phyloP scores from a whole-genome alignment of 805 yeast species.

The Candida sonorensis region DNA sequence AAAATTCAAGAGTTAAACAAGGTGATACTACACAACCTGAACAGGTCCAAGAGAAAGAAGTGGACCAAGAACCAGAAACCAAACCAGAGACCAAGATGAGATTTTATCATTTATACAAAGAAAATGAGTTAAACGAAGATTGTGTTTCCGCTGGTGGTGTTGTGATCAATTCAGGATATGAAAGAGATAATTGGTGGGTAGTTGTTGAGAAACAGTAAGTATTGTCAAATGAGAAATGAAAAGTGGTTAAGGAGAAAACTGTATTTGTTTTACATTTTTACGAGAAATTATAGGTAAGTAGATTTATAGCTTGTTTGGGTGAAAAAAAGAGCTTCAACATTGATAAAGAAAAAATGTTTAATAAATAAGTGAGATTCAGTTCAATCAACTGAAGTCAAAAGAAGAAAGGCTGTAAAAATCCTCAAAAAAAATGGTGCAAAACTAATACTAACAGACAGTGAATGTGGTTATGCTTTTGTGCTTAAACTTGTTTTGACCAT shows the following conservation, averaged over 20 bases:
- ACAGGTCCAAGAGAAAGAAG: conserved; percentile 13
- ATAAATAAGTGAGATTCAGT: no score
- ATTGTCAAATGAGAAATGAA: not conserved
- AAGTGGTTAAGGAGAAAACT: not conserved
- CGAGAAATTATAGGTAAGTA: no score
- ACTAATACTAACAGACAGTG: no score
- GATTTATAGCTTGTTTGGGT: no score
- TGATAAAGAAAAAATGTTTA: no score
- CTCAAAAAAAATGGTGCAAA: no score
- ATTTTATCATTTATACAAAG: conserved; percentile 78
- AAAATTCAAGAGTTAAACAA: conserved; percentile 6
- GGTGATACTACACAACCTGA: conserved; percentile 17
- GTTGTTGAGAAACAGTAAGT: conserved; percentile 31
- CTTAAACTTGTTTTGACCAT: no score
- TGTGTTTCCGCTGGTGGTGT: conserved; percentile 64
- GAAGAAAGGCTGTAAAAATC: no score
- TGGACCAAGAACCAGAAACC: conserved; percentile 14
- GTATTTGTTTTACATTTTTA: no score
- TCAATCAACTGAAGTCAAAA: no score
- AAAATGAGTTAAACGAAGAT: conserved; percentile 78
- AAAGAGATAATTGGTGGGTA: conserved; percentile 93
- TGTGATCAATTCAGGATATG: conserved; percentile 73
- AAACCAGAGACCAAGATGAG: conserved; percentile 57
- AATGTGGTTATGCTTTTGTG: no score
- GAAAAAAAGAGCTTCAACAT: no score